Conservation (phyloP, 1,284 basidiomycete genomes). For the Cutaneotrichosporon sp. region DNA sequence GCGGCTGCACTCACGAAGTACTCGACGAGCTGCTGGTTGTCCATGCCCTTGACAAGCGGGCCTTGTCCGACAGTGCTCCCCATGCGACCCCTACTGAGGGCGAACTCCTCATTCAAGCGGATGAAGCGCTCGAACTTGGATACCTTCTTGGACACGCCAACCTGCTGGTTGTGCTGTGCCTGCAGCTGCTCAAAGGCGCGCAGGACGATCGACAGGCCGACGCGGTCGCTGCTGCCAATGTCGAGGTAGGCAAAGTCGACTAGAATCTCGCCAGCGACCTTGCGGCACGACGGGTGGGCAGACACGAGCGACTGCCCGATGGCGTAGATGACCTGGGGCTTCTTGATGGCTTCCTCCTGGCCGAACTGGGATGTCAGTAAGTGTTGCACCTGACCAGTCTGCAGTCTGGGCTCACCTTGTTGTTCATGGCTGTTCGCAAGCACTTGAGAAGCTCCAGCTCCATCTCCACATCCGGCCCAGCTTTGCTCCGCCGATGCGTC, state of each 20-base stretch:
- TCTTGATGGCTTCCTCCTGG: slow-evolving; percentile 73
- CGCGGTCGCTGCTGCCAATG: slow-evolving; percentile 37
- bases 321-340: slow-evolving; percentile 76
- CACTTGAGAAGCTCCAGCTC: slow-evolving; percentile 92
- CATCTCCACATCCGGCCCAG: slow-evolving; percentile 66
- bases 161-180: slow-evolving; percentile 36
- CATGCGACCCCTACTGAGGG: slow-evolving; percentile 89
- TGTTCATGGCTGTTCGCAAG: slow-evolving; percentile 80
- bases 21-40: slow-evolving; percentile 34
- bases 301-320: slow-evolving; percentile 84
- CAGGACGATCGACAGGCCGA: slow-evolving; percentile 57
- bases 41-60: slow-evolving; percentile 68
- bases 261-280: slow-evolving; percentile 73
- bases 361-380: slow-evolving; percentile 60
- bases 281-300: slow-evolving; percentile 76
- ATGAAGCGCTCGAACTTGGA: slow-evolving; percentile 87
- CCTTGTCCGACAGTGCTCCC: slow-evolving; percentile 93
- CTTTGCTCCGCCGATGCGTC: slow-evolving; percentile 58
- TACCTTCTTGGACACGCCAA: slow-evolving; percentile 60
- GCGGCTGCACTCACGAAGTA: slow-evolving; percentile 37
- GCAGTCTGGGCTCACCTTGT: no score
- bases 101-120: slow-evolving; percentile 71
- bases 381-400: slow-evolving; percentile 38
- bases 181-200: slow-evolving; percentile 56
- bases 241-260: slow-evolving; percentile 58